Evolutionary conservation across 352 stramenopile genomes (phyloP).

Genomic region (Phytophthora idaei): DNA sequence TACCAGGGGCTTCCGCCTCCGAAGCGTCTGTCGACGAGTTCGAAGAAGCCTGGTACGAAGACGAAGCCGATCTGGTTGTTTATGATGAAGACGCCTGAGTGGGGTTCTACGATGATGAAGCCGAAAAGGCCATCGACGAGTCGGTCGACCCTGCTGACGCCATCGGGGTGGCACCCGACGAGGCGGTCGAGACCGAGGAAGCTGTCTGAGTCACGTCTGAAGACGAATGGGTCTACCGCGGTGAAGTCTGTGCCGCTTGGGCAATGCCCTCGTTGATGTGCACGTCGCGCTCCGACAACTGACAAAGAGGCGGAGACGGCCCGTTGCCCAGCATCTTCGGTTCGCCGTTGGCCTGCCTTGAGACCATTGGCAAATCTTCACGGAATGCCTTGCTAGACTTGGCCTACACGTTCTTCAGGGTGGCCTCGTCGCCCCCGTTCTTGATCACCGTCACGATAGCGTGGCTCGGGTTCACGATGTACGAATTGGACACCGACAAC

Average conservation of each 20-base stretch:
- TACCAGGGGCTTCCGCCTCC: slow-evolving; percentile 18
- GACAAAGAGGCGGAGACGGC: slow-evolving; percentile 23
- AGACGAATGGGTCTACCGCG: slow-evolving; percentile 8
- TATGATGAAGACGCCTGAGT: slow-evolving; percentile 11
- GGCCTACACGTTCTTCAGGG: slow-evolving; percentile 43
- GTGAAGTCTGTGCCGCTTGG: slow-evolving; percentile 2
- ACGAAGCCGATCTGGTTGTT: neutral
- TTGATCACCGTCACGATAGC: slow-evolving; percentile 46
- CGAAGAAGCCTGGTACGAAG: slow-evolving; percentile 6
- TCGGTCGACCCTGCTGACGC: slow-evolving; percentile 12
- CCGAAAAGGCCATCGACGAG: slow-evolving; percentile 6
- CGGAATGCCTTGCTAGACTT: slow-evolving; percentile 14
- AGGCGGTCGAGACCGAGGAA: slow-evolving; percentile 7
- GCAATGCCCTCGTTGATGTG: slow-evolving; percentile 31
- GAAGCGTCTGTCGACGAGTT: slow-evolving; percentile 21
- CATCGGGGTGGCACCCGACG: slow-evolving; percentile 3
- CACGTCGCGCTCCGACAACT: slow-evolving; percentile 32
- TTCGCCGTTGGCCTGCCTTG: slow-evolving; percentile 23
- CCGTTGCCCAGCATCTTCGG: slow-evolving; percentile 36
- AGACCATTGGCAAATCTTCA: slow-evolving; percentile 42
- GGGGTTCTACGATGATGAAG: slow-evolving; percentile 1
- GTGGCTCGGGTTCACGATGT: slow-evolving; percentile 37
- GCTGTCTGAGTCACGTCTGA: slow-evolving; percentile 15
- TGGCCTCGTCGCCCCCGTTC: slow-evolving; percentile 47
- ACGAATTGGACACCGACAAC: slow-evolving; percentile 26